These are phyloP conservation scores for Ochetophila trinervis DNA, from an alignment of 306 rosid genomes.

Conservation along the genomic window DNA sequence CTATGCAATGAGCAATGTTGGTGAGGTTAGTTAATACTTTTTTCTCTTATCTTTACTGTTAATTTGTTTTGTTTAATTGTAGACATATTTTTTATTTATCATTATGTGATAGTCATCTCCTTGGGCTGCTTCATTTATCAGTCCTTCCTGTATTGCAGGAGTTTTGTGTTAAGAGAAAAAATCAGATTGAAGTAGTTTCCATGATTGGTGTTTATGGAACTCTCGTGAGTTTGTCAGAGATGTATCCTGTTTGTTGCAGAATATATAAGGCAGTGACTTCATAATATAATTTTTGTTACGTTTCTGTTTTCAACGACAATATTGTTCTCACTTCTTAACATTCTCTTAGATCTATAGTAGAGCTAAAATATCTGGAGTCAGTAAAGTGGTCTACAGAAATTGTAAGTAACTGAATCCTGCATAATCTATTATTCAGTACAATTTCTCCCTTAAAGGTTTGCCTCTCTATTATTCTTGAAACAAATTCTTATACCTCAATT, in stretches of 20 bases:
- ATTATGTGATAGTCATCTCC: too few relatives aligned
- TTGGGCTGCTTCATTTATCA: constrained; percentile 1
- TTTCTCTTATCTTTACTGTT: neutral
- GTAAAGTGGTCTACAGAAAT: constrained; percentile 45
- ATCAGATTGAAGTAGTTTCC: constrained; percentile 51
- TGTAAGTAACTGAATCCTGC: constrained; percentile 35
- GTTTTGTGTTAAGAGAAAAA: constrained; percentile 58
- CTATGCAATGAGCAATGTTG: constrained; percentile 62
- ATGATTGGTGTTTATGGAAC: constrained; percentile 62
- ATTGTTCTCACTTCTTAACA: constrained; percentile 27
- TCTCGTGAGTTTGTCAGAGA: constrained; percentile 40
- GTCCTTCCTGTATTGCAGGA: constrained; percentile 46
- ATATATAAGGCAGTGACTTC: neutral
- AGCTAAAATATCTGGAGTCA: constrained; percentile 50
- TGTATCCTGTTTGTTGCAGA: constrained; percentile 49
- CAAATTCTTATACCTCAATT: too few relatives aligned
- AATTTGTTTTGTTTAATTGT: neutral
- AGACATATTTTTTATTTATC: too few relatives aligned
- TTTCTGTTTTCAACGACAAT: neutral
- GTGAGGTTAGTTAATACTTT: constrained; percentile 42
- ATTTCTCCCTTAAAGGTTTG: neutral
- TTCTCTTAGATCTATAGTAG: constrained; percentile 45
- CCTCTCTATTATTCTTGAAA: too few relatives aligned
- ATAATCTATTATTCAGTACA: neutral
- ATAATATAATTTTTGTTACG: neutral